Evolutionary conservation across 2,329 filamentous ascomycete genomes (phyloP).

Genomic region (Ophiosphaerella herpotricha): DNA sequence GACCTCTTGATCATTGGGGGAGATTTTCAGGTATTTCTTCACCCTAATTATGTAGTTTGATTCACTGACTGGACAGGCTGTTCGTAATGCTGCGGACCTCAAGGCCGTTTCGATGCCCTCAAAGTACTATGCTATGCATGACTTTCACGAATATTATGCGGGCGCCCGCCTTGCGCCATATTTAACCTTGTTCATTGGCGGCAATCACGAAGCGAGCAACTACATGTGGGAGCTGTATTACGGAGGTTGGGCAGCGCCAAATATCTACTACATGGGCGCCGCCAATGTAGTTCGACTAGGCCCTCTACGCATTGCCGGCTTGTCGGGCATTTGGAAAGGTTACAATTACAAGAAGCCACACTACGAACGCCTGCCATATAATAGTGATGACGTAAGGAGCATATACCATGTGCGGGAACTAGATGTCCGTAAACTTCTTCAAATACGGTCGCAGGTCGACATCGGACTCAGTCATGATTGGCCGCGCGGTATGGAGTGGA

Average conservation of each 20-base stretch:
- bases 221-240: constrained; percentile 93
- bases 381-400: constrained; percentile 71
- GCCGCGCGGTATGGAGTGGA: constrained; percentile 81
- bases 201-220: constrained; percentile 93
- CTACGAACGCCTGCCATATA: constrained; percentile 85
- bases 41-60: background rate
- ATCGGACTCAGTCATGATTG: constrained; percentile 94
- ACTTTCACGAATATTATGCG: constrained; percentile 94
- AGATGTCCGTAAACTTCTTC: constrained; percentile 86
- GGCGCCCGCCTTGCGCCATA: constrained; percentile 78
- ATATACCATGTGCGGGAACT: constrained; percentile 91
- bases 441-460: constrained; percentile 85
- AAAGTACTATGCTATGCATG: constrained; percentile 86
- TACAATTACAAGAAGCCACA: constrained; percentile 85
- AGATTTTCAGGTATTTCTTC: constrained; percentile 76
- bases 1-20: constrained; percentile 94
- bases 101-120: constrained; percentile 85
- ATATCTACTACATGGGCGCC: constrained; percentile 95
- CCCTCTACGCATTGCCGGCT: constrained; percentile 81
- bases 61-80: constrained; percentile 60
- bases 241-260: constrained; percentile 94
- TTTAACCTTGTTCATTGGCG: constrained; percentile 88
- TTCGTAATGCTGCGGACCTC: constrained; percentile 86
- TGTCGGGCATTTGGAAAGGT: constrained; percentile 95
- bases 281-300: constrained; percentile 87